Conservation (phyloP, 2,329 filamentous ascomycete genomes). For the Colletotrichum tropicicola region DNA sequence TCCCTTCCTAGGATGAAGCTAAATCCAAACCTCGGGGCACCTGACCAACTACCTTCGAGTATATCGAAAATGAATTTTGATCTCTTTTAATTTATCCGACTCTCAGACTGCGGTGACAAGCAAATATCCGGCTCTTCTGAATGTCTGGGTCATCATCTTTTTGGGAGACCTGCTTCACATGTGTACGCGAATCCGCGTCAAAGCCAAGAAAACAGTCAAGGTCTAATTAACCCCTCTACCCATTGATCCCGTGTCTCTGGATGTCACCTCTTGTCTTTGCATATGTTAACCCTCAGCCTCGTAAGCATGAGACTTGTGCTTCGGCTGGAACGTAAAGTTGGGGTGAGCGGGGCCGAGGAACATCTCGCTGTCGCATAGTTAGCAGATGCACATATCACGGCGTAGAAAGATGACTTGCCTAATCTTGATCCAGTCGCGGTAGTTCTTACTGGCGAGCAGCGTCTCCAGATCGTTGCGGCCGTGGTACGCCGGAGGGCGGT, state of each 20-base stretch:
- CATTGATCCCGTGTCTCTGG: background rate
- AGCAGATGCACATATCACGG: constrained; percentile 4
- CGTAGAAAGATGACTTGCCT: constrained; percentile 67
- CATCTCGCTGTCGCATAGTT: constrained; percentile 78
- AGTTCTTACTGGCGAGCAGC: constrained; percentile 89
- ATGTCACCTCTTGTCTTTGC: background rate
- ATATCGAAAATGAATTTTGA: background rate
- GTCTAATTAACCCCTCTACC: background rate
- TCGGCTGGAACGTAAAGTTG: constrained; percentile 93
- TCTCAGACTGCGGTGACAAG: background rate
- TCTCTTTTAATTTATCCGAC: background rate
- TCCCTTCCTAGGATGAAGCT: no score
- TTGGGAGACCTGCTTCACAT: background rate
- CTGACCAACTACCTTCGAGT: no score
- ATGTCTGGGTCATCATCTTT: background rate
- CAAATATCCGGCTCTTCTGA: background rate
- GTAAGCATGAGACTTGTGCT: constrained; percentile 95
- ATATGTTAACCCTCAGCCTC: constrained; percentile 72
- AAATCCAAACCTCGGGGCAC: no score
- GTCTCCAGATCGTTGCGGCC: constrained; percentile 93
- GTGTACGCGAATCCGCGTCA: background rate
- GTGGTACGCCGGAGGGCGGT: constrained; percentile 84
- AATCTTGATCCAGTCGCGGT: constrained; percentile 98
- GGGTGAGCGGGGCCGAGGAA: constrained; percentile 91
- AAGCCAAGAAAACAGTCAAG: background rate